Evolutionary conservation across 108 stramenopile species (phyloP).

Genomic region (Skeletonema costatum): DNA sequence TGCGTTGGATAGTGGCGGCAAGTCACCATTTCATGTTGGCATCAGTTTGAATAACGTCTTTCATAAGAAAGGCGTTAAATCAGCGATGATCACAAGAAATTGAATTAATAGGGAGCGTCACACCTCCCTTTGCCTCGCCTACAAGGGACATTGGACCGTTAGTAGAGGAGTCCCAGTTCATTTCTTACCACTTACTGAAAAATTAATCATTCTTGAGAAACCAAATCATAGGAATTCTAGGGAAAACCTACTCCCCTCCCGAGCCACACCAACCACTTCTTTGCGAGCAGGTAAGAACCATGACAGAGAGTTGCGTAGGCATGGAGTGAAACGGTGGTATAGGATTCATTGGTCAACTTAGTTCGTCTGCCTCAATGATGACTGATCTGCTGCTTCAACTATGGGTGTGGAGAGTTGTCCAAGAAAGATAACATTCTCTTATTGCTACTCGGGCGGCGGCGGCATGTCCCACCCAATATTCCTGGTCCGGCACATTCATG

Average conservation of each 20-base stretch:
- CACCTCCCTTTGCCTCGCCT: background rate
- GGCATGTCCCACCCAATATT: no score
- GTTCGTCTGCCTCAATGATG: no score
- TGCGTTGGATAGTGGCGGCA: background rate
- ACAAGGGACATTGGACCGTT: background rate
- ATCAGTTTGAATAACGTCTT: background rate
- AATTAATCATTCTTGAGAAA: background rate
- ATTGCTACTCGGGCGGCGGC: no score
- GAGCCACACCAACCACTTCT: conserved; percentile 22
- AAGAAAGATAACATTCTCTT: no score
- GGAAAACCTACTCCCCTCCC: background rate
- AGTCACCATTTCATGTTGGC: no score
- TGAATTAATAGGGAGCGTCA: background rate
- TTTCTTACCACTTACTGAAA: background rate
- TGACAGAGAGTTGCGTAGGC: background rate
- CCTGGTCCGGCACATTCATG: no score
- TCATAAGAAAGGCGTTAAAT: background rate
- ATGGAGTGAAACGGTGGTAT: background rate
- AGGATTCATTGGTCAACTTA: no score
- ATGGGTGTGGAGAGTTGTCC: no score
- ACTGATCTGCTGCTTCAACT: no score
- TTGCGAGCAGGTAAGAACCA: conserved; percentile 49
- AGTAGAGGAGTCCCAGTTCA: background rate
- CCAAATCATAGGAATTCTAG: background rate
- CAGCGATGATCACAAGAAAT: background rate